Base-by-base conservation (phyloP, 2,329 filamentous ascomycete genomes). In the Trichoderma koningii region DNA sequence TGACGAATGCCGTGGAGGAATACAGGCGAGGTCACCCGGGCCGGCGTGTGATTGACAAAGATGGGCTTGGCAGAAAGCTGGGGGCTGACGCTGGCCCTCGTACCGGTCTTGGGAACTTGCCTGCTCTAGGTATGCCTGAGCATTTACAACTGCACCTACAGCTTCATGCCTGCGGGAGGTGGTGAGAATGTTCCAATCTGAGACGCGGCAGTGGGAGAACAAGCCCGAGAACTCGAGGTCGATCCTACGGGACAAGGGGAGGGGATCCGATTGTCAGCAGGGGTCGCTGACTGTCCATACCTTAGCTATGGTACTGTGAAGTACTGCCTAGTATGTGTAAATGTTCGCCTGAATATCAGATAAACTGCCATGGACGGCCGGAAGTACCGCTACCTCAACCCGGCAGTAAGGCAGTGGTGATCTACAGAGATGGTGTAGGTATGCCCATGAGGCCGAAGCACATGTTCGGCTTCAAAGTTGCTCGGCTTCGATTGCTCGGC, bases 261-360 rank as follows among this genome's bases (percentile, higher is more conserved):
- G 47, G 56, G 56, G 56, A 14, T 14, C 9, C 34, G 34, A 60
- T 60, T 38, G 45, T 41, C 45, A 50, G 56, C 45, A 51, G 34
- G 45, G 47, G 17, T 21, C n/a, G 53, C 23, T 26, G 12, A 26
- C 30, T 44, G 38, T 10, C 21, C 15, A 19, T 19, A 12, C 14
- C 14, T 9, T 45, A 12, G 7, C 19, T 21, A 17, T 14, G 41
- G 30, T 26, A 41, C 6, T 28, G 23, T 10, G 3, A 34, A 3
- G 30, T 34, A 34, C 21, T 34, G 7, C 30, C 7, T 34, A 9
- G 30, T 10, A 28, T 30, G 7, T 9, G 7, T 2, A 17, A 5
- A 15, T 42, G 14, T 17, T 30, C 28, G 23, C n/a, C 45, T 55
- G 41, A 23, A 3, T 23, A 34, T 38, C 42, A 41, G 41, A 14